phyloP scores from a whole-genome alignment of 129 eudicot species.

The Deinandra increscens region DNA sequence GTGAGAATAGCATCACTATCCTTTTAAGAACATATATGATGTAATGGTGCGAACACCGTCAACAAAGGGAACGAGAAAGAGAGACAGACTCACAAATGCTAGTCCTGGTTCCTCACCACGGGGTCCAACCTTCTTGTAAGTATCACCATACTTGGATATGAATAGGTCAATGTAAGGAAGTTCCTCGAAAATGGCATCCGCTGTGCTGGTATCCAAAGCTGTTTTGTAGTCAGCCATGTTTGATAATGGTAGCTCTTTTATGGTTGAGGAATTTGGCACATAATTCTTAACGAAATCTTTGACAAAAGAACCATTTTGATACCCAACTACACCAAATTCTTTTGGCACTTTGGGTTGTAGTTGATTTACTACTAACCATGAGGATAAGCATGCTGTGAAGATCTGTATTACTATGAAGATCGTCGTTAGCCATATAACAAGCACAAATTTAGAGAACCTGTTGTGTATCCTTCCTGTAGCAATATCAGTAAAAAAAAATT shows the following conservation, averaged over 20 bases:
- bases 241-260: slow-evolving; percentile 6
- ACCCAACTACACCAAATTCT: slow-evolving; percentile 19
- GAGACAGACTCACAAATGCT: slow-evolving; percentile 17
- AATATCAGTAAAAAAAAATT: background rate
- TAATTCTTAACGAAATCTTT: slow-evolving; percentile 4
- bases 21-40: too few species aligned
- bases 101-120: slow-evolving; percentile 17
- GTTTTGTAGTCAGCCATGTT: slow-evolving; percentile 7
- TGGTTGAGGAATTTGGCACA: background rate
- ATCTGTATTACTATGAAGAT: slow-evolving; percentile 27
- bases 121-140: slow-evolving; percentile 30
- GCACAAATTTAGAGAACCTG: slow-evolving; percentile 26
- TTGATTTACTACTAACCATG: slow-evolving; percentile 25
- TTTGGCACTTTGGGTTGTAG: too few species aligned
- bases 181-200: slow-evolving; percentile 22
- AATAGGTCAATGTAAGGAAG: slow-evolving; percentile 26
- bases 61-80: too few species aligned
- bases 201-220: slow-evolving; percentile 1
- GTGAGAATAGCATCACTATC: too few species aligned
- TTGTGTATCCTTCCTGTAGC: slow-evolving; percentile 20
- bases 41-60: too few species aligned
- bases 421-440: slow-evolving; percentile 25
- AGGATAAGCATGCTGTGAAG: slow-evolving; percentile 25
- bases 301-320: slow-evolving; percentile 19
- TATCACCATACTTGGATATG: slow-evolving; percentile 9